Base-by-base conservation (phyloP, 192 early-diverging fungal species). In the Obelidium mucronatum region DNA sequence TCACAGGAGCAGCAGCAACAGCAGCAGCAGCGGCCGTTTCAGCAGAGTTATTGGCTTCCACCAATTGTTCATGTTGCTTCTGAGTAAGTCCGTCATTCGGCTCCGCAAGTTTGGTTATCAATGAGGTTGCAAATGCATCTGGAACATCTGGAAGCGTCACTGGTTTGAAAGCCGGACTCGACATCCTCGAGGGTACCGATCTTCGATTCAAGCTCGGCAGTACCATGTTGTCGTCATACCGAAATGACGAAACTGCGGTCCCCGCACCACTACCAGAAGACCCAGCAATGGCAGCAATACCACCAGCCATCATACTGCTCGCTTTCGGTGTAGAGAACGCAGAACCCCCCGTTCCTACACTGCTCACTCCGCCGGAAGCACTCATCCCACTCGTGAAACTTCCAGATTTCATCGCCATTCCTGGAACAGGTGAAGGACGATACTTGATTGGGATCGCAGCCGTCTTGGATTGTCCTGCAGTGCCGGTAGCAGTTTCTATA, bases 391-490 rank as follows among this genome's bases (percentile, higher is more conserved):
- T 51, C 8, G 48, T 8, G 48, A 51, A 51, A 51, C 48, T 51
- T 8, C 48, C 48, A 22, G 22, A 8, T 51, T 51, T 51, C 11
- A 22, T 22, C 42, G 42, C 5, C 17, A 17, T 44, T 11, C 42
- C 17, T 44, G 17, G 42, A 44, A 44, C 42, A 44, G 42, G n/a
- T n/a, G 48, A 51, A 22, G 48, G 19, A 26, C 66, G 44, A 67
- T 51, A 31, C 67, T 76, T 51, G 81, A 79, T 52, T 76, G 68
- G 42, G 70, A 79, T 28, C 68, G 76, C 31, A 44, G 61, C 6
- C 73, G 63, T 58, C 6, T 24, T 6, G 6, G 55, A 3, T 5
- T 6, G 55, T 6, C 6, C n/a, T 58, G 55, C 4, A 30, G 55
- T 58, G 5, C n/a, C n/a, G 26, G 4, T 5, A 30, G 55, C 6